Percentiles rank a stretch among this genome's conserved stretches.
phyloP scores from a whole-genome alignment of 2,329 filamentous ascomycete genomes.

The Ophiostoma sp. region DNA sequence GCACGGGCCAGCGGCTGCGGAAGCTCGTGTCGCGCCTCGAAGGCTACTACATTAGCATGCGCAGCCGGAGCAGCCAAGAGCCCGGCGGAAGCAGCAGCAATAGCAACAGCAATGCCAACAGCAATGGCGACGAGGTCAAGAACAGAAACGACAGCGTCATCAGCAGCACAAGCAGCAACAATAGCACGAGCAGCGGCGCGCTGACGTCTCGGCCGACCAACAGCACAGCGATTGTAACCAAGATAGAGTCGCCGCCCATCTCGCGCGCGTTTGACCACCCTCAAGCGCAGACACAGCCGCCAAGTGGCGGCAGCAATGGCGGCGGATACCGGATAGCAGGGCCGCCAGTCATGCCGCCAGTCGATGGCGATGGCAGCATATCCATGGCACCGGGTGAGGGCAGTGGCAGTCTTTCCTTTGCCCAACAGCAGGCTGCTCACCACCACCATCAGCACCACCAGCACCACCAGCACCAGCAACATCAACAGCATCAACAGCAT shows the following conservation, averaged over 20 bases:
- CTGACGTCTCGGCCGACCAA: background rate
- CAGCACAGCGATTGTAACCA: background rate
- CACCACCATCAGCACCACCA: background rate
- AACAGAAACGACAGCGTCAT: background rate
- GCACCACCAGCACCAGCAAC: background rate
- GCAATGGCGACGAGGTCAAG: background rate
- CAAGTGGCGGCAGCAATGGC: background rate
- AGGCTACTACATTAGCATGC: conserved; percentile 22
- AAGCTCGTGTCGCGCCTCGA: conserved; percentile 24
- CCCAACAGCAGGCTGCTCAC: background rate
- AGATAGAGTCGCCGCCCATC: conserved; percentile 2
- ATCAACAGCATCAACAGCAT: background rate
- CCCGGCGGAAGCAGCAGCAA: background rate
- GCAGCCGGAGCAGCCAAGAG: conserved; percentile 7
- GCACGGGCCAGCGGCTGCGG: conserved; percentile 24
- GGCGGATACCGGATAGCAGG: background rate
- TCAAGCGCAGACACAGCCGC: background rate
- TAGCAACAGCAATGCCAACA: conserved; percentile 8
- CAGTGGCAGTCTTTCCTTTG: background rate
- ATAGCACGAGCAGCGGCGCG: background rate
- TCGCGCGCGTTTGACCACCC: background rate
- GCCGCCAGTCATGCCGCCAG: background rate
- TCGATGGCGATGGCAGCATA: background rate
- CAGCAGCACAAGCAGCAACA: conserved; percentile 1
- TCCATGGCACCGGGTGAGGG: background rate